phyloP scores from a whole-genome alignment of 352 stramenopile species.

The Phytophthora syringae region DNA sequence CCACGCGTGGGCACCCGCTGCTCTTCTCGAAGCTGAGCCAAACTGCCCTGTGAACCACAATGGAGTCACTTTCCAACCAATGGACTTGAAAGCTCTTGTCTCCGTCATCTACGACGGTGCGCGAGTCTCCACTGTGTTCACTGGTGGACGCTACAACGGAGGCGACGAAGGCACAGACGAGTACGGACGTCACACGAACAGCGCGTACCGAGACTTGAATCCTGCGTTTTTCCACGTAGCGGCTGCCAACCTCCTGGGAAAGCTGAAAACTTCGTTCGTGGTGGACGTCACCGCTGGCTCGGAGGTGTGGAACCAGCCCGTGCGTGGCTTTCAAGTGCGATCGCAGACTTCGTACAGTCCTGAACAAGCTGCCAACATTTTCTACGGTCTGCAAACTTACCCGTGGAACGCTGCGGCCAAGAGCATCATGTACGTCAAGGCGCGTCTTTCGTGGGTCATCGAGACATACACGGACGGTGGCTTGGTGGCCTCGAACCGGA shows the following conservation, averaged over 20 bases:
- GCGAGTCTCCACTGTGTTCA: constrained; percentile 42
- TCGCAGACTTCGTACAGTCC: constrained; percentile 32
- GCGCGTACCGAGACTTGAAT: constrained; percentile 52
- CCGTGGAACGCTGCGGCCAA: constrained; percentile 55
- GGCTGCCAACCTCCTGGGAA: constrained; percentile 51
- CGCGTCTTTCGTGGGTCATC: constrained; percentile 50
- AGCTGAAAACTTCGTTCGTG: constrained; percentile 46
- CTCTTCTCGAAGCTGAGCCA: constrained; percentile 51
- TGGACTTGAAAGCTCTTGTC: constrained; percentile 62
- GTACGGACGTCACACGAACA: constrained; percentile 52
- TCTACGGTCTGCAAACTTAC: constrained; percentile 52
- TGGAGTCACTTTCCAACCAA: constrained; percentile 49
- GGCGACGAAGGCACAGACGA: constrained; percentile 36
- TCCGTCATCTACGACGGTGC: constrained; percentile 48
- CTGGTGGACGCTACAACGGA: constrained; percentile 44
- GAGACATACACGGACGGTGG: constrained; percentile 48
- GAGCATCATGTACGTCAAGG: constrained; percentile 54
- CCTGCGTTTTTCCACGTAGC: constrained; percentile 62
- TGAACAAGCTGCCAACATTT: constrained; percentile 34
- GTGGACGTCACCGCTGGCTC: constrained; percentile 39
- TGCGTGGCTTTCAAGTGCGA: constrained; percentile 56
- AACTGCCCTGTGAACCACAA: constrained; percentile 52
- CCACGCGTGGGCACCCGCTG: constrained; percentile 50
- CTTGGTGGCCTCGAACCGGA: constrained; percentile 30
- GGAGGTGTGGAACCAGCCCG: constrained; percentile 72